These are phyloP conservation scores for Argentina anserina DNA, from an alignment of 306 rosid genomes.

Conservation along the genomic window DNA sequence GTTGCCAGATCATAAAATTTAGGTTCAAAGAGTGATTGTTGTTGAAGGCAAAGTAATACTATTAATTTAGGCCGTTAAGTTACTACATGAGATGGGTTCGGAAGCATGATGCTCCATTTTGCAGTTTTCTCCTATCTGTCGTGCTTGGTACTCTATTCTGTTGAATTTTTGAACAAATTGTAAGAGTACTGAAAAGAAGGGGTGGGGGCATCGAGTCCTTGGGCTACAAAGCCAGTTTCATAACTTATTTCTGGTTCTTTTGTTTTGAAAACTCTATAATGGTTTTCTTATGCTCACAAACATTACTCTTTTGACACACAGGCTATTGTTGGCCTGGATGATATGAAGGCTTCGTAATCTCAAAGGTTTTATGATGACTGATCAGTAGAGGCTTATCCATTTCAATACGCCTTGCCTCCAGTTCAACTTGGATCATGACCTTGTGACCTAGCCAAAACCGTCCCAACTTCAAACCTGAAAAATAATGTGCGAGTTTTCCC, in stretches of 20 bases:
- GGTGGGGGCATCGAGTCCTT: neutral
- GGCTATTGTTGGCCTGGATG: constrained; percentile 89
- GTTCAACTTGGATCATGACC: neutral
- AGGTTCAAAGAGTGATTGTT: neutral
- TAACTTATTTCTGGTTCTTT: neutral
- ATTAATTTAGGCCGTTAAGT: neutral
- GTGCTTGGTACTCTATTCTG: neutral
- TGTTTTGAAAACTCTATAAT: neutral
- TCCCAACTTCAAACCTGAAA: neutral
- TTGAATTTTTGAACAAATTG: neutral
- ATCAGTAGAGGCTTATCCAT: neutral
- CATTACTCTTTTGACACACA: constrained; percentile 36
- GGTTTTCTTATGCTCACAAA: constrained; percentile 1
- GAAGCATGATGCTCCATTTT: neutral
- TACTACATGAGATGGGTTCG: neutral
- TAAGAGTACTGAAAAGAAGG: neutral
- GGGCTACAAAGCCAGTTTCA: neutral
- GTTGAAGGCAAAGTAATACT: no score
- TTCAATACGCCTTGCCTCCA: neutral
- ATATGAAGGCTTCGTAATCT: constrained; percentile 51
- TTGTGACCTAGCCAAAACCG: neutral
- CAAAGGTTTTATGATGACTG: neutral
- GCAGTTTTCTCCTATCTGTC: neutral
- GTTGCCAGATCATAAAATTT: neutral
- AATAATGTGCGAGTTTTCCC: constrained; percentile 9